Evolutionary conservation across 1,284 basidiomycete genomes (phyloP).

Genomic region (Irpex sp.): DNA sequence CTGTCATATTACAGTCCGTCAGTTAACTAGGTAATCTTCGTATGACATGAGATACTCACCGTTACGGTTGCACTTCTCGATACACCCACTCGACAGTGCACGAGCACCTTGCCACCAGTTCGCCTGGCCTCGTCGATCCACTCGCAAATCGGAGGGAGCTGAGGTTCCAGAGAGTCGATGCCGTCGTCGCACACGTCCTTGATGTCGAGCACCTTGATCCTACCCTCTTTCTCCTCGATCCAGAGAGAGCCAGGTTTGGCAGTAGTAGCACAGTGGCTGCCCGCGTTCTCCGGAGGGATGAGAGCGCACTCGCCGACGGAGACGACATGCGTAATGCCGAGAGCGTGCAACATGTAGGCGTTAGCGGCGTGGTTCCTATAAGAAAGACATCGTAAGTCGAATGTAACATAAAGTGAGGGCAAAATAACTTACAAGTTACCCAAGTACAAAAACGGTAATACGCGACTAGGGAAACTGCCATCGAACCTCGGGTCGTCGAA

Average conservation of each 20-base stretch:
- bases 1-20: conserved; percentile 25
- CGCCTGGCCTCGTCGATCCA: conserved; percentile 89
- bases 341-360: conserved; percentile 90
- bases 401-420: conserved; percentile 8
- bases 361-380: conserved; percentile 90
- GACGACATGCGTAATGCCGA: conserved; percentile 98
- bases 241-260: conserved; percentile 62
- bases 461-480: conserved; percentile 92
- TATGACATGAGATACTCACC: conserved; percentile 38
- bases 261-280: background rate
- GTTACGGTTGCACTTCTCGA: conserved; percentile 91
- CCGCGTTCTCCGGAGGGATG: conserved; percentile 47
- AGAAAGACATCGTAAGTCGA: conserved; percentile 6
- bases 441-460: conserved; percentile 92
- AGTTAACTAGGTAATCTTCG: background rate
- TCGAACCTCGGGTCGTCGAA: conserved; percentile 92
- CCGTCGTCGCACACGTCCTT: conserved; percentile 93
- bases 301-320: conserved; percentile 94
- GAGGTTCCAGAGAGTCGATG: conserved; percentile 89
- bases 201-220: conserved; percentile 87
- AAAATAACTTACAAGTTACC: conserved; percentile 78
- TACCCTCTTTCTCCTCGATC: conserved; percentile 82
- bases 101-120: conserved; percentile 85
- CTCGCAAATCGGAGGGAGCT: conserved; percentile 83
- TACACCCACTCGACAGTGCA: conserved; percentile 96